phyloP scores from a whole-genome alignment of 768 basidiomycete species.

The Mycena polygramma region DNA sequence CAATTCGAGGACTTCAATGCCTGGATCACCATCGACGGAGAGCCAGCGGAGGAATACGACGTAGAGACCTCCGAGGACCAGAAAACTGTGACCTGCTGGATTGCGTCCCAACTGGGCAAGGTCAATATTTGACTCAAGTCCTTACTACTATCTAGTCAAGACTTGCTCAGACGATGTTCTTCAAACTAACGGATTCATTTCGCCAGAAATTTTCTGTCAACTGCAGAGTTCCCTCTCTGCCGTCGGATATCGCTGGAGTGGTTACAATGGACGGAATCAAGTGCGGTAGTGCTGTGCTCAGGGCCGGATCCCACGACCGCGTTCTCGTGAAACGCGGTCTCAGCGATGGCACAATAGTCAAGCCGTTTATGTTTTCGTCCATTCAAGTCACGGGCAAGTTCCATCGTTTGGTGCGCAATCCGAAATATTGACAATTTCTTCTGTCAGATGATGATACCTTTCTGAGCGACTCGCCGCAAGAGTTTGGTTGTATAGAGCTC shows the following conservation, averaged over 20 bases:
- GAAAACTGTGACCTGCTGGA: constrained; percentile 39
- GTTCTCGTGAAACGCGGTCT: neutral
- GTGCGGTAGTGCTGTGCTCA: neutral
- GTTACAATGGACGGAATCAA: constrained; percentile 34
- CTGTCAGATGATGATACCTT: constrained; percentile 40
- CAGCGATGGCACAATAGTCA: constrained; percentile 5
- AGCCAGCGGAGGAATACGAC: constrained; percentile 31
- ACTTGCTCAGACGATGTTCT: no score
- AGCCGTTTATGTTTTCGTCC: constrained; percentile 38
- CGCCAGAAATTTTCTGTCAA: constrained; percentile 37
- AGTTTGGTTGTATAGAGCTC: constrained; percentile 9
- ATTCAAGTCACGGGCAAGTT: constrained; percentile 39
- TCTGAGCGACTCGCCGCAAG: constrained; percentile 9
- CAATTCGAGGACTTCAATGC: neutral
- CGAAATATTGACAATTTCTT: no score
- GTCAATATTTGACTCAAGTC: constrained; percentile 23
- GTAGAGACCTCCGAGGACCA: constrained; percentile 23
- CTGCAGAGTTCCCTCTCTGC: constrained; percentile 25
- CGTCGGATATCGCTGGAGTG: neutral
- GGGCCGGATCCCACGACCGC: no score
- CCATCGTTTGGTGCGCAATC: neutral
- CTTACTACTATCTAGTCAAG: no score
- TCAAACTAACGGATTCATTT: no score
- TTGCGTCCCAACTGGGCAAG: constrained; percentile 41
- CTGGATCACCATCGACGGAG: constrained; percentile 10